Conservation (phyloP, 73 alveolate genomes). For the Tetrahymena thermophila region DNA sequence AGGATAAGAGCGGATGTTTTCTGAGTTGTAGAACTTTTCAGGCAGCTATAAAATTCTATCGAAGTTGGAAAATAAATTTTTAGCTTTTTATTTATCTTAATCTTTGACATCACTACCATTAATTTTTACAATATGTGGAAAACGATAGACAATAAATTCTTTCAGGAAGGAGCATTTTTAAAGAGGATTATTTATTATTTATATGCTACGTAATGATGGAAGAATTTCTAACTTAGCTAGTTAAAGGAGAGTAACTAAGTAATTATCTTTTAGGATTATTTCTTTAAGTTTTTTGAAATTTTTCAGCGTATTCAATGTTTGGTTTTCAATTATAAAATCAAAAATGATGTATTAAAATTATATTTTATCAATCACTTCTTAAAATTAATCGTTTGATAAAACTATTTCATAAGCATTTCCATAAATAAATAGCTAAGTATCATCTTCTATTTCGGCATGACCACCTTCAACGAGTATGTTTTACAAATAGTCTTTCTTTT, state of each 20-base stretch:
- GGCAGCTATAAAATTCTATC: constrained; percentile 80
- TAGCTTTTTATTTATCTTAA: constrained; percentile 75
- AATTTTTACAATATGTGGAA: constrained; percentile 80
- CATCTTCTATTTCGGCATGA: constrained; percentile 97
- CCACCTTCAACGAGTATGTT: constrained; percentile 88
- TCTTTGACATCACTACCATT: constrained; percentile 74
- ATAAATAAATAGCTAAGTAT: constrained; percentile 74
- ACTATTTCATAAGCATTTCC: constrained; percentile 89
- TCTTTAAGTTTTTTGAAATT: constrained; percentile 72
- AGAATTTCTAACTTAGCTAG: constrained; percentile 81
- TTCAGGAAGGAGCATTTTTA: constrained; percentile 39
- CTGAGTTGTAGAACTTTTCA: constrained; percentile 19
- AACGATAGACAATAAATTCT: constrained; percentile 86
- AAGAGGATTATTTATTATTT: constrained; percentile 51
- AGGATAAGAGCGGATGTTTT: background rate
- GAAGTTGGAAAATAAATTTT: constrained; percentile 74
- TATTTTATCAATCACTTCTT: constrained; percentile 71
- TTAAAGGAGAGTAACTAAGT: constrained; percentile 76
- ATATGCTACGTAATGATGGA: constrained; percentile 47
- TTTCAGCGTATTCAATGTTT: constrained; percentile 60
- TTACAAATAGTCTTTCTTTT: constrained; percentile 65
- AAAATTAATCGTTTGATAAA: constrained; percentile 71
- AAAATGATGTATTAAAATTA: constrained; percentile 78
- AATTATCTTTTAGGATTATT: constrained; percentile 72
- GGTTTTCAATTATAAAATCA: constrained; percentile 73